Conservation (phyloP, 768 basidiomycete species). For the Termitomyces sp. region DNA sequence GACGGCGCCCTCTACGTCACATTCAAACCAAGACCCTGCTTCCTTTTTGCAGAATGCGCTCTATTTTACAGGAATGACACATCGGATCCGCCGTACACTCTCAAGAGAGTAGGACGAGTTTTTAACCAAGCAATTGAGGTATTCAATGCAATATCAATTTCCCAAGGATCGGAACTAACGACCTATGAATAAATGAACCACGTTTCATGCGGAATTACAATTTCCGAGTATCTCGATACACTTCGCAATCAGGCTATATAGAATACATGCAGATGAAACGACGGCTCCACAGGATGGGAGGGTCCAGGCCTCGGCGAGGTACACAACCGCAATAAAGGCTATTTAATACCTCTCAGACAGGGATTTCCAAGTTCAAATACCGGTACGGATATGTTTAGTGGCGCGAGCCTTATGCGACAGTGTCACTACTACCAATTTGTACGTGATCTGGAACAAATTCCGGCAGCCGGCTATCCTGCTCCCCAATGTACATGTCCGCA, state of each 20-base stretch:
- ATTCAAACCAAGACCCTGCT: too few species aligned
- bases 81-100: not conserved
- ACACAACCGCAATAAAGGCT: not conserved
- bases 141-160: too few species aligned
- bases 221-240: not conserved
- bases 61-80: not conserved
- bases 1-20: not conserved
- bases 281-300: not conserved
- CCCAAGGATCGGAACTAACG: not conserved
- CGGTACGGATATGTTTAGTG: not conserved
- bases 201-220: not conserved
- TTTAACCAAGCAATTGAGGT: too few species aligned
- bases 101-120: too few species aligned
- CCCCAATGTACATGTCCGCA: slow-evolving; percentile 39
- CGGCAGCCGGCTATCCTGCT: slow-evolving; percentile 12
- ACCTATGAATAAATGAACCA: too few species aligned
- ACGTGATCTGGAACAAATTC: not conserved
- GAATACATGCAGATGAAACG: not conserved
- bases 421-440: not conserved
- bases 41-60: not conserved
- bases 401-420: not conserved
- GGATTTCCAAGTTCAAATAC: not conserved
- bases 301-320: not conserved
- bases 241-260: too few species aligned
- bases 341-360: not conserved